A percentile compares a stretch with the other conserved stretches of the same genome.
Conservation (phyloP, 345 rosid species). For the Draba incana region DNA sequence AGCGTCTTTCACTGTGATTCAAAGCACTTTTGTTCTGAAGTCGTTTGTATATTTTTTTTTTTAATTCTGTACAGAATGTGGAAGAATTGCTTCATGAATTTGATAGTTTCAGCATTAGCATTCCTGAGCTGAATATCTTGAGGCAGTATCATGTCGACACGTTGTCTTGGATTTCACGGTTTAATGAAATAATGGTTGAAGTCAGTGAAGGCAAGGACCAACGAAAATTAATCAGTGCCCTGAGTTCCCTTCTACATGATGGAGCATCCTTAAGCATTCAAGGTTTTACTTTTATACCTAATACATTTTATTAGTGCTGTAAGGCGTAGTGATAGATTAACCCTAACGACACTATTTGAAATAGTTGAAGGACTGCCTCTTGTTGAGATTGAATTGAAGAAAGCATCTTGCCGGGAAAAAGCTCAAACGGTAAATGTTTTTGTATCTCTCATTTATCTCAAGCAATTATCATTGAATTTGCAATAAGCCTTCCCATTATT, state of each 20-base stretch:
- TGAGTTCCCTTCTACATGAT: slow-evolving; percentile 60
- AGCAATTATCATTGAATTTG: neutral
- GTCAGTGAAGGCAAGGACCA: slow-evolving; percentile 63
- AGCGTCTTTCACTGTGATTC: slow-evolving; percentile 10
- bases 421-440: slow-evolving; percentile 59
- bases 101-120: slow-evolving; percentile 49
- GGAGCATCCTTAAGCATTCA: slow-evolving; percentile 72
- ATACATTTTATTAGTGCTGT: slow-evolving; percentile 11
- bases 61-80: slow-evolving; percentile 57
- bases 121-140: slow-evolving; percentile 74
- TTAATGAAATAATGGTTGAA: slow-evolving; percentile 51
- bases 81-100: slow-evolving; percentile 64
- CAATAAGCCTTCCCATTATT: neutral
- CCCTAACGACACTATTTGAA: slow-evolving; percentile 12
- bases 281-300: slow-evolving; percentile 51
- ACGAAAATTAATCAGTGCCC: slow-evolving; percentile 58
- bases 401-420: slow-evolving; percentile 80
- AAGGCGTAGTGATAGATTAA: slow-evolving; percentile 20
- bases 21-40: slow-evolving; percentile 8
- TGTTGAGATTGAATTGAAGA: slow-evolving; percentile 77
- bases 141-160: slow-evolving; percentile 65
- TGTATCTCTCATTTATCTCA: slow-evolving; percentile 14
- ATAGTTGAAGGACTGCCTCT: slow-evolving; percentile 74
- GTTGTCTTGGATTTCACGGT: slow-evolving; percentile 63
- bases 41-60: neutral